Conservation (phyloP, 495 filamentous ascomycete species). For the Talaromyces stipitatus region DNA sequence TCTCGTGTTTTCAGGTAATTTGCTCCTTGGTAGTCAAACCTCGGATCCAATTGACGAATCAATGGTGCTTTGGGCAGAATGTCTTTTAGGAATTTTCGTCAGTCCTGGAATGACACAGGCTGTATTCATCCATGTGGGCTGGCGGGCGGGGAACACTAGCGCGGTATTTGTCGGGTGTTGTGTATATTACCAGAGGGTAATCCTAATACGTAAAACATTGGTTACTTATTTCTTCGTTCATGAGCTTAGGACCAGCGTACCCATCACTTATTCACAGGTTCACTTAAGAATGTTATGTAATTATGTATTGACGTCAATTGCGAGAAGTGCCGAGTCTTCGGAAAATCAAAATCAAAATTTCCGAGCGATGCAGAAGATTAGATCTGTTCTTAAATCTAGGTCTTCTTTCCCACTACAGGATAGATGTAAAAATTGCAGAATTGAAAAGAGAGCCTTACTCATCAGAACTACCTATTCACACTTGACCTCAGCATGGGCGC, state of each 20-base stretch:
- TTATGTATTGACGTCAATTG: neutral
- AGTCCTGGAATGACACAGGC: neutral
- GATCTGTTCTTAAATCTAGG: neutral
- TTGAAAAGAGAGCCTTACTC: no score
- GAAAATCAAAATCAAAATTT: neutral
- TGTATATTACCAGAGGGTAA: neutral
- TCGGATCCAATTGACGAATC: neutral
- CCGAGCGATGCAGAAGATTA: neutral
- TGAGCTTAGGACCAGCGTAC: neutral
- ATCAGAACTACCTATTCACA: no score
- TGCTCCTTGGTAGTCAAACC: no score
- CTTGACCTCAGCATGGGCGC: conserved; percentile 1
- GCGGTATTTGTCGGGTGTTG: neutral
- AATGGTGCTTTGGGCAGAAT: neutral
- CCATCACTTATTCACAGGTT: neutral
- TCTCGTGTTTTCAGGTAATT: neutral
- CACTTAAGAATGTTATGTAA: neutral
- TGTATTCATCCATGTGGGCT: neutral
- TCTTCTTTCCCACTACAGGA: neutral
- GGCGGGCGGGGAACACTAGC: neutral
- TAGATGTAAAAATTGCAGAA: neutral
- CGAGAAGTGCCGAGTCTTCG: neutral
- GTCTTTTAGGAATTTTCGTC: neutral
- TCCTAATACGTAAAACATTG: neutral
- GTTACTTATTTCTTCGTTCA: neutral